A percentile compares a stretch with the other conserved stretches of the same genome.
Conservation (phyloP, 345 rosid genomes). For the Salix udensis region DNA sequence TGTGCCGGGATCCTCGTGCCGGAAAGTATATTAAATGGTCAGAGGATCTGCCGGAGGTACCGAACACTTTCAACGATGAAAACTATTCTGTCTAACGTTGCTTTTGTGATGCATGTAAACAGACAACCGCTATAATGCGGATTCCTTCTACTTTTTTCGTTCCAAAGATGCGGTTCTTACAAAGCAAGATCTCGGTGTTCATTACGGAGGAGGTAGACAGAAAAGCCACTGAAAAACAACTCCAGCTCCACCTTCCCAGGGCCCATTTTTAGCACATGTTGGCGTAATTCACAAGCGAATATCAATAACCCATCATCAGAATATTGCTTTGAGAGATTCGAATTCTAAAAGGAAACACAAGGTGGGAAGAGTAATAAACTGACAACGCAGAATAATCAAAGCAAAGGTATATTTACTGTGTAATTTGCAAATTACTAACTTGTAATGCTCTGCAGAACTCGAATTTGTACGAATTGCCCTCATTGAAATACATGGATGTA, state of each 20-base stretch:
- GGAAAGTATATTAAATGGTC: too few species aligned
- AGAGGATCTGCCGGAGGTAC: neutral
- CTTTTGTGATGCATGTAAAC: neutral
- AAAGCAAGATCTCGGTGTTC: neutral
- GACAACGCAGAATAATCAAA: constrained; percentile 1
- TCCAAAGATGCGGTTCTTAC: neutral
- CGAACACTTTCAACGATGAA: neutral
- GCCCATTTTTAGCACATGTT: neutral
- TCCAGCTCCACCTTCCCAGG: neutral
- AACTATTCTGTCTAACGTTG: neutral
- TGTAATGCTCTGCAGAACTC: neutral
- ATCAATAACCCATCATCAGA: neutral
- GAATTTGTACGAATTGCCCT: constrained; percentile 37
- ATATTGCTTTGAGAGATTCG: neutral
- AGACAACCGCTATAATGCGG: neutral
- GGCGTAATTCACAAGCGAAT: constrained; percentile 35
- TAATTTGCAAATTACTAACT: constrained; percentile 11
- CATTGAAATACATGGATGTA: neutral
- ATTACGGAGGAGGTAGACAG: neutral
- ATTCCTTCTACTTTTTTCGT: neutral
- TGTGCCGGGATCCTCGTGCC: neutral
- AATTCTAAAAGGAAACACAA: neutral
- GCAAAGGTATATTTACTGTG: constrained; percentile 9
- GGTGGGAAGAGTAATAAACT: neutral
- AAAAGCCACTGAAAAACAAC: neutral